Conservation (phyloP, 2,329 filamentous ascomycete genomes). For the Alternaria panax region DNA sequence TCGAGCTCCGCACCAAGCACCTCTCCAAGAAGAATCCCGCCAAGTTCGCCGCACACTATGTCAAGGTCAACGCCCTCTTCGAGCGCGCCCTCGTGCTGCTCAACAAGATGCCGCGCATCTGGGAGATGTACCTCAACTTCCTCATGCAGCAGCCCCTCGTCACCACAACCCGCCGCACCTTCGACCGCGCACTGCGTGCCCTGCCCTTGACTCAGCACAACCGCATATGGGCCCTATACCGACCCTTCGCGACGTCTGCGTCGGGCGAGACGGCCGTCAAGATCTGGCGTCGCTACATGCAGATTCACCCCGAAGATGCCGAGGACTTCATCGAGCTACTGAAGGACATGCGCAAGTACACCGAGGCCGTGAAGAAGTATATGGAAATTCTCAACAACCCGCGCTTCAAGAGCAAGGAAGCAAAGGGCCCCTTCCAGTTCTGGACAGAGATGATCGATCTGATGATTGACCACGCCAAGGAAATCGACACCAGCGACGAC, state of each 20-base stretch:
- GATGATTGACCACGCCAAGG: conserved; percentile 86
- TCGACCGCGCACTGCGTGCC: conserved; percentile 90
- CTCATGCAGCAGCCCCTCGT: conserved; percentile 90
- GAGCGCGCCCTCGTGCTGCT: conserved; percentile 90
- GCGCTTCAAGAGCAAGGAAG: conserved; percentile 88
- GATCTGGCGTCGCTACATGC: conserved; percentile 95
- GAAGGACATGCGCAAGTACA: conserved; percentile 80
- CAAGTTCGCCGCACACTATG: conserved; percentile 78
- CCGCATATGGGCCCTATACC: conserved; percentile 91
- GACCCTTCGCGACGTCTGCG: conserved; percentile 88
- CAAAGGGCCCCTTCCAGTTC: conserved; percentile 93
- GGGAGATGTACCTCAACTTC: conserved; percentile 96
- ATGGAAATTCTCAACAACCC: conserved; percentile 92
- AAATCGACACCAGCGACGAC: conserved; percentile 81
- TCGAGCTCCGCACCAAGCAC: conserved; percentile 83
- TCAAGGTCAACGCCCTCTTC: conserved; percentile 94
- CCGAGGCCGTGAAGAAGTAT: conserved; percentile 89
- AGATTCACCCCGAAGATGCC: conserved; percentile 92
- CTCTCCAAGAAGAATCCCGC: conserved; percentile 83
- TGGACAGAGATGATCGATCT: conserved; percentile 98
- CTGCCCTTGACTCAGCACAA: conserved; percentile 95
- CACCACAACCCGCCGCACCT: conserved; percentile 83
- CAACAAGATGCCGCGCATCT: conserved; percentile 98
- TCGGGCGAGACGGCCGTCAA: conserved; percentile 89
- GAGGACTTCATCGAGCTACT: conserved; percentile 96